Evolutionary conservation across 73 alveolate species (phyloP).

Genomic region (Tetrahymena elliotti): DNA sequence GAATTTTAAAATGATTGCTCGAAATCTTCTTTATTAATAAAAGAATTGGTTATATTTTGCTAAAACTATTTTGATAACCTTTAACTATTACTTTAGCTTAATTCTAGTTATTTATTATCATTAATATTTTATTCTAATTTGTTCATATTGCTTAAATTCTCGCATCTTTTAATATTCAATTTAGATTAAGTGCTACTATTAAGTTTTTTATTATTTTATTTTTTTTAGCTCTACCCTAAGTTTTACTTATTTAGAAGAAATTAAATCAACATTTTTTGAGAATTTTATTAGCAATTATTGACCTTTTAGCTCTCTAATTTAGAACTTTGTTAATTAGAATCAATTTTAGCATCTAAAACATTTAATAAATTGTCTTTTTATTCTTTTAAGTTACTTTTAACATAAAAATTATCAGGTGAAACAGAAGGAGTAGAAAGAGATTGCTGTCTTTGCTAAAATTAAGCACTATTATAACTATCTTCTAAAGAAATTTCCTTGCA

Average conservation of each 20-base stretch:
- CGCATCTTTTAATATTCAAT: background rate
- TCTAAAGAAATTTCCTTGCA: background rate
- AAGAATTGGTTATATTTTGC: background rate
- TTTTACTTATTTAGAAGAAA: background rate
- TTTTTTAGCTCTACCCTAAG: background rate
- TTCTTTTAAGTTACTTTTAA: background rate
- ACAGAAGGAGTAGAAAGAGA: background rate
- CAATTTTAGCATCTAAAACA: background rate
- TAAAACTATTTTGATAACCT: too few relatives aligned
- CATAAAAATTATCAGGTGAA: background rate
- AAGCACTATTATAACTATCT: background rate
- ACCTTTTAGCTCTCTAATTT: background rate
- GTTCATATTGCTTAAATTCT: background rate
- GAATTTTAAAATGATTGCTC: background rate
- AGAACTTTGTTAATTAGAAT: too few relatives aligned
- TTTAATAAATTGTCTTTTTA: background rate
- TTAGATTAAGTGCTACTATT: background rate
- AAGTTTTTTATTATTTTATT: background rate
- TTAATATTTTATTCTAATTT: background rate
- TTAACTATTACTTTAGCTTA: background rate
- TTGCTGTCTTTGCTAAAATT: background rate
- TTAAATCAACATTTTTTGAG: background rate
- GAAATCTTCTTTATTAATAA: background rate
- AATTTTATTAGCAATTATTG: background rate
- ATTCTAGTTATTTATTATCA: background rate